phyloP scores from a whole-genome alignment of 1,284 basidiomycete species.

The Sporisorium sorghi region DNA sequence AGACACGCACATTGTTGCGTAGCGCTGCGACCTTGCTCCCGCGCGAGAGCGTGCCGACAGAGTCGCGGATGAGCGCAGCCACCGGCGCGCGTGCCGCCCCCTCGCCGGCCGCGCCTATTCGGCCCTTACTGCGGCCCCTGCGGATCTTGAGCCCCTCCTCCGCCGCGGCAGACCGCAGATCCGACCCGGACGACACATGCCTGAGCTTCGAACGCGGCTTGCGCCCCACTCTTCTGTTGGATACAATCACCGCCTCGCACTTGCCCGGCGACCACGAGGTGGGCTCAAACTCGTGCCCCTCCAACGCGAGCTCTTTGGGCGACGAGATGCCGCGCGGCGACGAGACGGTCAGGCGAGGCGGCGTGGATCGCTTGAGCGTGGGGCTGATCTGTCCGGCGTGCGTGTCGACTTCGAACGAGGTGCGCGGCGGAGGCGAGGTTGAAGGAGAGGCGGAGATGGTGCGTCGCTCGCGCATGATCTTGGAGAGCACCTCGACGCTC shows the following conservation, averaged over 20 bases:
- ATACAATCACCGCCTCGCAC: slow-evolving; percentile 21
- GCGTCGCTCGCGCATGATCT: slow-evolving; percentile 38
- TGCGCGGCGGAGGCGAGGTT: not conserved
- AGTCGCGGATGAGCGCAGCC: slow-evolving; percentile 16
- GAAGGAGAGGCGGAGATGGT: slow-evolving; percentile 9
- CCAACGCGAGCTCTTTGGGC: slow-evolving; percentile 42
- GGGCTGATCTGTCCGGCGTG: slow-evolving; percentile 31
- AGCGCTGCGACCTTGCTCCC: slow-evolving; percentile 13
- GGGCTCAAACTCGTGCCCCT: slow-evolving; percentile 46
- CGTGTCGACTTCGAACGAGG: slow-evolving; percentile 12
- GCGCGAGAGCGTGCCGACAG: slow-evolving; percentile 18
- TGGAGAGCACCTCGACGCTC: slow-evolving; percentile 50
- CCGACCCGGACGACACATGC: slow-evolving; percentile 19
- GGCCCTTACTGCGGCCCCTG: slow-evolving; percentile 12
- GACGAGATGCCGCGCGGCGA: slow-evolving; percentile 50
- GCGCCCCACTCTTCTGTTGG: slow-evolving; percentile 29
- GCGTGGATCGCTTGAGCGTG: slow-evolving; percentile 22
- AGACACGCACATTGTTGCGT: slow-evolving; percentile 11
- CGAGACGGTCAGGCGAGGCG: slow-evolving; percentile 45
- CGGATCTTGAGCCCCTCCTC: slow-evolving; percentile 24
- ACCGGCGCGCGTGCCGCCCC: slow-evolving; percentile 4
- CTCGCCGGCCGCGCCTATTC: slow-evolving; percentile 1
- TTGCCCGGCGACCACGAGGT: slow-evolving; percentile 37
- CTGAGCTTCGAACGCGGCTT: slow-evolving; percentile 34
- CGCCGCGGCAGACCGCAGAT: slow-evolving; percentile 14